Percentiles rank a stretch among this genome's conserved stretches.
phyloP scores from a whole-genome alignment of 2,329 filamentous ascomycete genomes.

The Escovopsis sp. region DNA sequence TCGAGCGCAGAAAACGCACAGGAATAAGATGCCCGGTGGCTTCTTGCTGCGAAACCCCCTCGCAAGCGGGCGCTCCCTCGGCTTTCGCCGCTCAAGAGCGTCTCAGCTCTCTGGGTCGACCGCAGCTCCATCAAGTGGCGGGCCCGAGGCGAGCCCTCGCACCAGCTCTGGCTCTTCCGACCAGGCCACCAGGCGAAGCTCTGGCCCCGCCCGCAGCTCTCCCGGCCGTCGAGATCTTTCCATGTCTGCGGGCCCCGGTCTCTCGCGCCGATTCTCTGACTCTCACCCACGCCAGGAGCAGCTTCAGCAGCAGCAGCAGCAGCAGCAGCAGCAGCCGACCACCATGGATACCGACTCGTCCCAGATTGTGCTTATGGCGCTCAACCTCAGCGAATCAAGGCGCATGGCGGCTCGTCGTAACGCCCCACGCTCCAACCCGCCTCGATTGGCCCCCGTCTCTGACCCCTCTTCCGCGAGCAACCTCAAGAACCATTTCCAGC shows the following conservation, averaged over 20 bases:
- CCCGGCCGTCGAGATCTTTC: not conserved
- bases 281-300: constrained; percentile 7
- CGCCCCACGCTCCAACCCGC: constrained; percentile 35
- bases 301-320: constrained; percentile 10
- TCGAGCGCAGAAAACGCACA: constrained; percentile 20
- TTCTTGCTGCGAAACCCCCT: constrained; percentile 35
- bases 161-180: constrained; percentile 1
- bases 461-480: constrained; percentile 39
- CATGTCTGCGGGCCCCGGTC: not conserved
- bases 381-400: constrained; percentile 73
- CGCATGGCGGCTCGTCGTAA: constrained; percentile 45
- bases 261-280: constrained; percentile 1
- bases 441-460: constrained; percentile 35
- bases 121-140: not conserved
- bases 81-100: constrained; percentile 12
- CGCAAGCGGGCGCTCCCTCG: constrained; percentile 16
- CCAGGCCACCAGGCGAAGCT: constrained; percentile 1
- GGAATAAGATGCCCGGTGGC: constrained; percentile 30
- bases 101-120: not conserved
- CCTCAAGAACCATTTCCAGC: constrained; percentile 54
- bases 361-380: constrained; percentile 83
- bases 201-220: constrained; percentile 1
- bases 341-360: constrained; percentile 55
- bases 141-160: constrained; percentile 2
- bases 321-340: constrained; percentile 7